These are phyloP conservation scores for Jamesozyma gamospora DNA, from an alignment of 805 yeast species.

Conservation along the genomic window DNA sequence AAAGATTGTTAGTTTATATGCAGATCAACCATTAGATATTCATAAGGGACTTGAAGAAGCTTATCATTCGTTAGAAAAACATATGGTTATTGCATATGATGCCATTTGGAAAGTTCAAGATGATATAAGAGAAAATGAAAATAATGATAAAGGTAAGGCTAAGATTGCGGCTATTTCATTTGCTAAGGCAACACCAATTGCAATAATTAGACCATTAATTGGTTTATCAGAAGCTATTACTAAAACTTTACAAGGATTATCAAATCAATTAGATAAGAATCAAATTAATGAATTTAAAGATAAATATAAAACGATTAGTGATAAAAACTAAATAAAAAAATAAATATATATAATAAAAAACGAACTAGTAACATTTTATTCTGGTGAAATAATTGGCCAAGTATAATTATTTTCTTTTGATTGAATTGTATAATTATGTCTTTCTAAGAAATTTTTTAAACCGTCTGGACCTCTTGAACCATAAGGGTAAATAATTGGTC, in stretches of 20 bases:
- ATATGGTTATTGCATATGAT: constrained; percentile 53
- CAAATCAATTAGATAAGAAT: constrained; percentile 66
- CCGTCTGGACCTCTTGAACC: constrained; percentile 84
- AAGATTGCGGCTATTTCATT: constrained; percentile 59
- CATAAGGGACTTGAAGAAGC: constrained; percentile 72
- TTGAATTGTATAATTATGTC: constrained; percentile 61
- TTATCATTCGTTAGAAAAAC: constrained; percentile 58
- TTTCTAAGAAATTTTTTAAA: constrained; percentile 48
- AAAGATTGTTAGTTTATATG: constrained; percentile 57
- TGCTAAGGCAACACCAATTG: constrained; percentile 70
- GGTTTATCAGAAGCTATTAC: constrained; percentile 90
- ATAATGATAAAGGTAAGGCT: constrained; percentile 36
- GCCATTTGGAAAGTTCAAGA: constrained; percentile 51
- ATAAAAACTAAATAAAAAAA: too few species aligned
- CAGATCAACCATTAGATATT: constrained; percentile 68
- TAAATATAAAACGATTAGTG: constrained; percentile 41
- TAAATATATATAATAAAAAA: too few species aligned
- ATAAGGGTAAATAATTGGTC: constrained; percentile 63
- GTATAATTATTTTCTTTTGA: constrained; percentile 58
- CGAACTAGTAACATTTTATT: too few species aligned
- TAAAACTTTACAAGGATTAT: constrained; percentile 70
- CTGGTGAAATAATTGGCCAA: constrained; percentile 77
- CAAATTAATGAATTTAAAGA: constrained; percentile 51
- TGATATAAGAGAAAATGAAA: constrained; percentile 41
- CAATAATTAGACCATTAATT: constrained; percentile 72